Base-by-base conservation (phyloP, 2,329 filamentous ascomycete genomes). In the Colletotrichum theobromicola region DNA sequence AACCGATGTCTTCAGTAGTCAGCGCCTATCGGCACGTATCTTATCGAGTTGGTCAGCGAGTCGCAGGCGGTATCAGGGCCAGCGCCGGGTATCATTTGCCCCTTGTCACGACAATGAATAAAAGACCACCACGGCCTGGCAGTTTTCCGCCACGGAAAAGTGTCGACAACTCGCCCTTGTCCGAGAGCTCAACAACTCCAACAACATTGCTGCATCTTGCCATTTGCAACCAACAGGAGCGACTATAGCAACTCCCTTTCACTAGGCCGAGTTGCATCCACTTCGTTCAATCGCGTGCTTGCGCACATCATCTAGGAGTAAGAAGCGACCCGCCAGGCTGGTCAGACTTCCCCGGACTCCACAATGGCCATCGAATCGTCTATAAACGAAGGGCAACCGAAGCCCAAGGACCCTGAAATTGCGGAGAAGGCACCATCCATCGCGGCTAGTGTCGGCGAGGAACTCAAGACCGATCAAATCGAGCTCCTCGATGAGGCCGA, bases 401-500 rank as follows among this genome's bases (percentile, higher is more conserved):
- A 46, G 53, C 32, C 62, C 32, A 72, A 63, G 55, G 72, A 63
- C 32, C 62, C 37, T 21, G 67, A 63, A 71, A 74, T 74, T 67
- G 61, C 55, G 62, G 67, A 74, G 67, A 63, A 71, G 62, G 24
- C 46, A 18, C 13, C 67, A 4, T 71, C 67, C 34, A 24, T n/a
- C 24, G 37, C 67, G 28, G 61, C 15, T 26, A 67, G 67, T 21
- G 34, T 34, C 34, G 61, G 18, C 21, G 62, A 67, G 21, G 67
- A 71, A 4, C 61, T 74, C 70, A 74, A 65, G 24, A n/a, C 60
- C 2, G 55, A 53, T 16, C 60, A 74, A 28, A 46, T 63, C 32
- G 53, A 75, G 75, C 82, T 86, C 21, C 84, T 89, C 18, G 88
- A 89, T 74, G 85, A 87, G 71, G 86, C 85, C 7, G 87, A 87